Base-by-base conservation (phyloP, 148 eudicot genomes). In the Camellia lanceoleosa region DNA sequence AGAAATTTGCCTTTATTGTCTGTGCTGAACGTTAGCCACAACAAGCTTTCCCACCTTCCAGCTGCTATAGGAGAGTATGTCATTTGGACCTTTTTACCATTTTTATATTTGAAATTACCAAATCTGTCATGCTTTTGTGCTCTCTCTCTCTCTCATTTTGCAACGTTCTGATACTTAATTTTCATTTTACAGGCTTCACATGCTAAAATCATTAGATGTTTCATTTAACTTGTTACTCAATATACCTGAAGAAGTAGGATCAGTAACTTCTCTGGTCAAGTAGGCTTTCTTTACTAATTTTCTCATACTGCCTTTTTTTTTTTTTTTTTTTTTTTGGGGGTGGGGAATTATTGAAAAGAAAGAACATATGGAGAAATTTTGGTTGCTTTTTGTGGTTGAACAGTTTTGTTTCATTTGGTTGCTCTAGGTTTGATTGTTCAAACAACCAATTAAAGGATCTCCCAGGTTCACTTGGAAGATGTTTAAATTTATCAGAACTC, bases 31-130 rank as follows among this genome's bases (percentile, higher is more conserved):
- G 89, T 96, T 80, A 91, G 99, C 85, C 98, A 96, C 80, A 96
- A 96, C 86, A 91, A 90, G 84, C 94, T 96, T 73, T 87, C 95
- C 13, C 84, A 89, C 67, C 94, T 96, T 63, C 99, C 99, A 49
- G 88, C 91, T 58, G 99, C 99, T 12, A 88, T 96, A 51, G 99
- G 99, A 82, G 98, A 91, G 99, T 96, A 88, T 80, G 95, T 66
- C 62, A 44, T 79, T 80, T 58, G 23, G 12, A 75, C 10, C 15
- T 30, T 62, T 77, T 77, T 54, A 41, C 58, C 7, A 51, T 58
- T 65, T 69, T 7, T 49, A 47, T 4, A 68, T 83, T 62, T 55
- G 54, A n/a, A 49, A 19, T 68, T 18, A 15, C 60, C 52, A 6
- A 8, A 6, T 68, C 72, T 73, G 51, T 79, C 7, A 20, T 73